A percentile compares a stretch with the other conserved stretches of the same genome.
phyloP scores from a whole-genome alignment of 169 alveolate species.

The Eimeria zaria region DNA sequence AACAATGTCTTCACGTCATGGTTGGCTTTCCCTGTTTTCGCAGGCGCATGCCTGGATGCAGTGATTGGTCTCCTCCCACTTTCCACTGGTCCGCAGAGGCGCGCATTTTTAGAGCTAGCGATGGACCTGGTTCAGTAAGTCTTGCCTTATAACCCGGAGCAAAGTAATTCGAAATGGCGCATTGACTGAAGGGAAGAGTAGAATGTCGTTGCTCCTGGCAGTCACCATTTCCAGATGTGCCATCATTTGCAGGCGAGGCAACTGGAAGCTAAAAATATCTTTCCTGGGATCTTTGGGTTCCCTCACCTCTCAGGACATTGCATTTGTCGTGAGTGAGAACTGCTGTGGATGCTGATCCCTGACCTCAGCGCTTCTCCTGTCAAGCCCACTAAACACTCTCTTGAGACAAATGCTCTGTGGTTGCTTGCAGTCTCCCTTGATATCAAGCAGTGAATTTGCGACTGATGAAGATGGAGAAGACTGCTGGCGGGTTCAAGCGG shows the following conservation, averaged over 20 bases:
- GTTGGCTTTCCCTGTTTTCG: neutral
- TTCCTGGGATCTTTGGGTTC: conserved; percentile 39
- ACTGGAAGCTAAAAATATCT: conserved; percentile 44
- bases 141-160: neutral
- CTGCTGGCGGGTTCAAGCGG: conserved; percentile 76
- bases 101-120: conserved; percentile 58
- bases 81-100: conserved; percentile 48
- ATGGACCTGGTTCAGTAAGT: conserved; percentile 46
- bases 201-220: neutral
- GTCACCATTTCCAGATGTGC: neutral
- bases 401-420: neutral
- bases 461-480: conserved; percentile 66
- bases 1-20: neutral
- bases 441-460: conserved; percentile 18
- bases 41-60: conserved; percentile 76
- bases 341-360: neutral
- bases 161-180: neutral
- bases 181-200: neutral
- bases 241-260: conserved; percentile 54
- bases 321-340: conserved; percentile 27
- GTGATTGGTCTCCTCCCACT: conserved; percentile 33
- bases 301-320: conserved; percentile 1
- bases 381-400: neutral
- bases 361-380: neutral
- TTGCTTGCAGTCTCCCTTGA: conserved; percentile 43